Percentiles rank a stretch among this genome's conserved stretches.
Evolutionary conservation across 2,329 filamentous ascomycete genomes (phyloP).

Genomic region (Geoglossum cookeanum): DNA sequence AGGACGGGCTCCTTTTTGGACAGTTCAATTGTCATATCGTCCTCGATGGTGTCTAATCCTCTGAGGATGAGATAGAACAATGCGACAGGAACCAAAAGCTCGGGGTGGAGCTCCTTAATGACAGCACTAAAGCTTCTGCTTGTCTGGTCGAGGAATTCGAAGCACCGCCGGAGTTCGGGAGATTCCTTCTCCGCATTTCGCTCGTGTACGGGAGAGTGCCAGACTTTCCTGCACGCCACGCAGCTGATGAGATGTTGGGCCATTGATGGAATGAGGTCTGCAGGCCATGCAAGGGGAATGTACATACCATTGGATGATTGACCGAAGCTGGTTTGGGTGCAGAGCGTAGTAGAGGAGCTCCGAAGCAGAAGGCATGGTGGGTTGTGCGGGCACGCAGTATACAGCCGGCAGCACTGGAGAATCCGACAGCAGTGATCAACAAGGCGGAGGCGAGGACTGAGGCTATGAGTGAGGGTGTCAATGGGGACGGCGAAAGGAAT

Average conservation of each 20-base stretch:
- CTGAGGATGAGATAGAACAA: constrained; percentile 88
- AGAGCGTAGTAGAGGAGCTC: constrained; percentile 50
- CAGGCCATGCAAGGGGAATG: neutral
- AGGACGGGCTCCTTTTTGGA: constrained; percentile 71
- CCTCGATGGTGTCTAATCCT: constrained; percentile 93
- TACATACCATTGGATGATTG: constrained; percentile 72
- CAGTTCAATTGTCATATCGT: constrained; percentile 83
- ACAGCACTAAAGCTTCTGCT: constrained; percentile 86
- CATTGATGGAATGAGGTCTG: neutral
- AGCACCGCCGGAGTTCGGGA: constrained; percentile 59
- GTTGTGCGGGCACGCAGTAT: neutral
- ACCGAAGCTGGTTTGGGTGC: constrained; percentile 59
- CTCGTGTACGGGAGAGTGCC: constrained; percentile 84
- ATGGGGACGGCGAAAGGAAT: too few relatives aligned
- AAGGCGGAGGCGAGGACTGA: too few relatives aligned
- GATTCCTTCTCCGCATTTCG: constrained; percentile 62
- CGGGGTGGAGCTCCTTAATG: constrained; percentile 88
- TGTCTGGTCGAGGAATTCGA: constrained; percentile 67
- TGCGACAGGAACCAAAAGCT: constrained; percentile 72
- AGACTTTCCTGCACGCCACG: constrained; percentile 53
- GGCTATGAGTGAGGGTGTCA: too few relatives aligned
- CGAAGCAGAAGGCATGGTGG: constrained; percentile 12
- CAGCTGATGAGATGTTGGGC: constrained; percentile 7
- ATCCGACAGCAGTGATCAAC: too few relatives aligned
- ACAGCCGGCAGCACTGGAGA: neutral